Percentiles rank a stretch among this genome's conserved stretches.
Evolutionary conservation across 345 rosid species (phyloP).

Genomic region (Salix purpurea): DNA sequence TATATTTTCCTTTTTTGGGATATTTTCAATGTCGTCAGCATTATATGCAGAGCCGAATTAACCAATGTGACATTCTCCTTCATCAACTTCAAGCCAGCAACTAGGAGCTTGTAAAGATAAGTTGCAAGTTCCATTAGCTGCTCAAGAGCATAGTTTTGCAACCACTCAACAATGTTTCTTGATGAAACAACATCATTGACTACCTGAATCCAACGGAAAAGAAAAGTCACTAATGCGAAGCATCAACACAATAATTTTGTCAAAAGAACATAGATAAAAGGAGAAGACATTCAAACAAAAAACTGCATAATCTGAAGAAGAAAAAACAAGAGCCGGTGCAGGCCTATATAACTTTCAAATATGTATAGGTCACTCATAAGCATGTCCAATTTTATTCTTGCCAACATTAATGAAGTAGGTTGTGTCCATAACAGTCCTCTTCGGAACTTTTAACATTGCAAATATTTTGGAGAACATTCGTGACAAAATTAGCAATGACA

Average conservation of each 20-base stretch:
- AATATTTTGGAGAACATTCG: not conserved
- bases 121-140: slow-evolving; percentile 64
- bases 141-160: slow-evolving; percentile 69
- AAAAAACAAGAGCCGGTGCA: not conserved
- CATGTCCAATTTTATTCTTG: too few species aligned
- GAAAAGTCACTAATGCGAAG: not conserved
- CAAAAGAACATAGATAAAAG: not conserved
- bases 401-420: not conserved
- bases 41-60: slow-evolving; percentile 43
- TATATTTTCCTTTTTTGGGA: slow-evolving; percentile 65
- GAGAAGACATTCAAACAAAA: too few species aligned
- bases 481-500: not conserved
- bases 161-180: slow-evolving; percentile 58
- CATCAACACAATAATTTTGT: not conserved
- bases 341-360: not conserved
- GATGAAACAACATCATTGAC: slow-evolving; percentile 43
- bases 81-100: slow-evolving; percentile 39
- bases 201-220: slow-evolving; percentile 42
- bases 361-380: not conserved
- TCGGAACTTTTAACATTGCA: not conserved
- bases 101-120: slow-evolving; percentile 53
- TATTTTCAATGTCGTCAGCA: slow-evolving; percentile 52
- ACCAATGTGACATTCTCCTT: slow-evolving; percentile 37
- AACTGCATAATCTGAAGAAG: too few species aligned
- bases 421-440: not conserved